Evolutionary conservation across 257 asterid genomes (phyloP).

Genomic region (Solanum commersonii): DNA sequence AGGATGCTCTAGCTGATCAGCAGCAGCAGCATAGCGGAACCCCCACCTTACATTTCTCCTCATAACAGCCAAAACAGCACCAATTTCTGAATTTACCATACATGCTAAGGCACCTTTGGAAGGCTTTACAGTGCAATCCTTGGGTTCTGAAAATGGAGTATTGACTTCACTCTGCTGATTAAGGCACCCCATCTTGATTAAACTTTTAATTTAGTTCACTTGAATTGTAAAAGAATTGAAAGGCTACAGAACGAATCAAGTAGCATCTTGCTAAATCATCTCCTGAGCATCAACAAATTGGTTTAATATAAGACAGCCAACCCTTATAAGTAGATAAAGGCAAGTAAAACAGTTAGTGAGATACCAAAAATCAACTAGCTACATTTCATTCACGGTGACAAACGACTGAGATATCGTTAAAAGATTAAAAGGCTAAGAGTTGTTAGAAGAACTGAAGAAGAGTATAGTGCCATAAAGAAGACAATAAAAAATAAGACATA

Average conservation of each 20-base stretch:
- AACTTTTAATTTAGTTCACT: neutral
- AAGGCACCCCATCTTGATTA: neutral
- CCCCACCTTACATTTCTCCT: constrained; percentile 10
- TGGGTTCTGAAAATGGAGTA: neutral
- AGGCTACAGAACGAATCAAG: neutral
- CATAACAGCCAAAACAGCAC: constrained; percentile 6
- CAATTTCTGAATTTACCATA: constrained; percentile 4
- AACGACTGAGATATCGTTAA: neutral
- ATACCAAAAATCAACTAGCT: neutral
- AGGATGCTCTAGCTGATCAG: constrained; percentile 1
- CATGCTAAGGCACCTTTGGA: constrained; percentile 3
- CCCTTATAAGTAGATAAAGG: neutral
- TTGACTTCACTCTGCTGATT: neutral
- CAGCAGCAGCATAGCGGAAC: neutral
- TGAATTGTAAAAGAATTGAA: neutral
- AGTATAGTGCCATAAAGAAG: neutral
- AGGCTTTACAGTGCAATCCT: neutral
- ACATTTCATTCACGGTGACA: neutral
- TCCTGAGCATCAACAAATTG: neutral
- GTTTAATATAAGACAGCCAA: neutral
- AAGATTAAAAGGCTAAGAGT: neutral
- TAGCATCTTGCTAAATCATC: neutral
- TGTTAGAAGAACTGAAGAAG: neutral
- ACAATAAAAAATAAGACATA: neutral
- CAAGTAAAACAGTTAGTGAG: neutral